Evolutionary conservation across 2,329 filamentous ascomycete genomes (phyloP), one percentile per base, ranked within the genome.

Genomic region (Thermoascus crustaceus): DNA sequence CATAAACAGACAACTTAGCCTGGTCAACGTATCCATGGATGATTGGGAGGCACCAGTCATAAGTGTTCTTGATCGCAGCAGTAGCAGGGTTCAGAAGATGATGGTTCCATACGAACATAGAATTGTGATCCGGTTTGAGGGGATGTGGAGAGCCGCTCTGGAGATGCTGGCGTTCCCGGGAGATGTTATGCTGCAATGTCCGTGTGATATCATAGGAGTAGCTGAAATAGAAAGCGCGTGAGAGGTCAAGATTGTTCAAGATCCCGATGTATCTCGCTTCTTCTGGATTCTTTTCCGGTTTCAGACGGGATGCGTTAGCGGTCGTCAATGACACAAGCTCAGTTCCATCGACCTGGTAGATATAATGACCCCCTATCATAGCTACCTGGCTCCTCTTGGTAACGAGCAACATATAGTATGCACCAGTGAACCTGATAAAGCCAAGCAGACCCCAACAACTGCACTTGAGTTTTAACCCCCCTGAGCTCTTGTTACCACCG

Each of bases 61-160:
- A 94, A 0, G 85, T 80, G 49, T 88, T 83, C 43, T 82, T 81
- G 24, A 98, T 66, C 4, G 73, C 73, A 11, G 68, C 63, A 8
- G 75, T 68, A 0, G 82, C 86, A 0, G 91, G 88, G 40, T 81
- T 72, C 11, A 98, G 72, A 4, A 98, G 71, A 58, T 95, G 84
- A 47, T 85, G 78, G 50, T 98, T 98, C 91, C 91, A 98, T 2
- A 96, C 83, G 55, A 98, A 98, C 91, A 98, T 98, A 24, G 82
- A 77, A 52, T 95, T 94, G 55, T 82, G 82, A 54, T 95, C 93
- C 52, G 81, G 81, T 47, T 87, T 77, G 20, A 75, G 72, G 5
- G 73, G 69, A 18, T 75, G 72, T 2, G 75, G 66, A 8, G 71
- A 62, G 1, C 83, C 85, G 41, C 78, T 69, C 19, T 76, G 72